Evolutionary conservation across 768 basidiomycete genomes (phyloP), one percentile per base, ranked within the genome.

Genomic region (Tricholomella constricta): DNA sequence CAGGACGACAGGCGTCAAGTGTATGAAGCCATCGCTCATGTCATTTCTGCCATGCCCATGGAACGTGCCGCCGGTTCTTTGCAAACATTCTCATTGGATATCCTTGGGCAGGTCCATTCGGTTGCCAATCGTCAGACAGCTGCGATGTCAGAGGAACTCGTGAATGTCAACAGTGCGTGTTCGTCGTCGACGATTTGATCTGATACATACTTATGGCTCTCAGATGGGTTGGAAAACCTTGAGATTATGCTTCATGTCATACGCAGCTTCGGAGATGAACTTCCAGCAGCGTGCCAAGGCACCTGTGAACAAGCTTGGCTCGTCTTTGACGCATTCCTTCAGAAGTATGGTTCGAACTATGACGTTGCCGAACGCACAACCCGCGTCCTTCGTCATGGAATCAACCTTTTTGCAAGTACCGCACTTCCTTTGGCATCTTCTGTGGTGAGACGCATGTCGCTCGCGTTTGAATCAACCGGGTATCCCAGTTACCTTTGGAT

Each of bases 1-100:
- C 92, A 92, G 66, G 91, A 94, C 37, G 97, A 98, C 69, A 83
- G 85, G 62, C 81, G 91, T 43, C 90, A 95, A 68, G 88, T 99
- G 15, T 94, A 95, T 62, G 94, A 97, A 66, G 97, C 95, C 12
- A 94, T 98, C 59, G 94, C 92, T 4, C 86, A 91, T 70, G 91
- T 99, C 49, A 95, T 99, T 51, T 90, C 89, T 43, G 89, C 87
- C 0, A 98, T 98, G 94, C 85, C 90, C 2, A 89, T 95, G 79
- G 83, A 86, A 48, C 83, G 85, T 55, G 93, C 93, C 10, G 91
- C 94, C 0, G 83, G 85, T 59, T 93, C 91, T 1, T 81, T 99
- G 38, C 85, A 86, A 56, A 85, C 86, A 12, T 99, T 99, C 68
- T 84, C 89, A 26, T 73, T 89, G 58, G 95, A 95, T 60, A 85